These are phyloP conservation scores for Aspergillus egyptiacus DNA, from an alignment of 495 filamentous ascomycete species.

Conservation along the genomic window DNA sequence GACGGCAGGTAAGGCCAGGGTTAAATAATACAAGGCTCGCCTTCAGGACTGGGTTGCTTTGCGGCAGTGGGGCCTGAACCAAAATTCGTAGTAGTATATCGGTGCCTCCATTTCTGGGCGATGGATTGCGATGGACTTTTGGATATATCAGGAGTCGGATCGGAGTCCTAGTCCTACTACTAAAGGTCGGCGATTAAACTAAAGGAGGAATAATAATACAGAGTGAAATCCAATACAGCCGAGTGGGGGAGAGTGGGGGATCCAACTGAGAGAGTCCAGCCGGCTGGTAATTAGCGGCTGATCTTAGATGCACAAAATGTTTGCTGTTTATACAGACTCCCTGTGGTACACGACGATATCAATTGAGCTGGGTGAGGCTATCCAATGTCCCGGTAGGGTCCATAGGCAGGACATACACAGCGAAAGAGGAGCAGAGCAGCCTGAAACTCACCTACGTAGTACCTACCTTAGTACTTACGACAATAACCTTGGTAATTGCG, in stretches of 20 bases:
- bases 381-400: no score
- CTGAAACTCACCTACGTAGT: no score
- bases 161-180: no score
- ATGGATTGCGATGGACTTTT: neutral
- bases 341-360: no score
- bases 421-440: no score
- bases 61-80: slow-evolving; percentile 2
- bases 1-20: neutral
- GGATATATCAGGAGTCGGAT: no score
- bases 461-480: no score
- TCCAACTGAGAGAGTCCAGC: slow-evolving; percentile 19
- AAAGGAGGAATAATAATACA: neutral
- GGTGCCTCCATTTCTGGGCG: neutral
- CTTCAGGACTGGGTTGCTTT: no score
- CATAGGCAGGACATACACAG: no score
- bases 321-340: no score
- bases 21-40: neutral
- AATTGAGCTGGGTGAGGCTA: neutral
- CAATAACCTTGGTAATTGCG: no score
- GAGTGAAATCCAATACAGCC: slow-evolving; percentile 8
- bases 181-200: neutral
- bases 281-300: slow-evolving; percentile 26
- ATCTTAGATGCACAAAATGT: slow-evolving; percentile 13
- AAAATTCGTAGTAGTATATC: neutral
- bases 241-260: slow-evolving; percentile 14